phyloP scores from a whole-genome alignment of 345 rosid genomes.

The Cochlearia excelsa region DNA sequence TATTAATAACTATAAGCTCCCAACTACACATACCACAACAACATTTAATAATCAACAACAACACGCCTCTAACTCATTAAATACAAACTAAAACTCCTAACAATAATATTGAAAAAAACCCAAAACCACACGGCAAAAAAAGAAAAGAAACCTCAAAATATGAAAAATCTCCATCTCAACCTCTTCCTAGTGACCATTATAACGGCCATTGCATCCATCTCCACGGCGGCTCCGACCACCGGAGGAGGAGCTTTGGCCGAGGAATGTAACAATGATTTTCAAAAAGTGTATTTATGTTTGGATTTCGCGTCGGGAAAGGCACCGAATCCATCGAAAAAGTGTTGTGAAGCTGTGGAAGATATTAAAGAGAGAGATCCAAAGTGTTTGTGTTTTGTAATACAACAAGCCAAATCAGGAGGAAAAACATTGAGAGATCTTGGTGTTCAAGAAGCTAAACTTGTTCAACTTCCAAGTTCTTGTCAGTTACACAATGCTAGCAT shows the following conservation, averaged over 20 bases:
- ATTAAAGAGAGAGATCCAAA: conserved; percentile 59
- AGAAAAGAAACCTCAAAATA: conserved; percentile 12
- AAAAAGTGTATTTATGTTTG: conserved; percentile 62
- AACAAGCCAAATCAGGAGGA: conserved; percentile 54
- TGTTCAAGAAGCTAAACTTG: conserved; percentile 54
- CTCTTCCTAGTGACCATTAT: conserved; percentile 26
- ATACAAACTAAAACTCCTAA: conserved; percentile 18
- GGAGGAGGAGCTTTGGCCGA: conserved; percentile 15
- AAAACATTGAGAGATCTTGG: conserved; percentile 57
- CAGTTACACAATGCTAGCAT: conserved; percentile 62
- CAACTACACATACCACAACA: conserved; percentile 30
- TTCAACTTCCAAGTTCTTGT: conserved; percentile 84
- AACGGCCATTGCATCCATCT: conserved; percentile 9
- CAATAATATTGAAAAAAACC: too few relatives aligned
- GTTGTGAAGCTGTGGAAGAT: conserved; percentile 57
- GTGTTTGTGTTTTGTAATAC: conserved; percentile 75
- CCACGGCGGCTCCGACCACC: conserved; percentile 22
- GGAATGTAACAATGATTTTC: conserved; percentile 46
- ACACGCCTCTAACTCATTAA: conserved; percentile 22
- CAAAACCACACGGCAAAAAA: neutral
- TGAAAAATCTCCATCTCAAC: conserved; percentile 19
- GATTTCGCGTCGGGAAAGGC: conserved; percentile 61
- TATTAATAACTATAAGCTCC: conserved; percentile 21
- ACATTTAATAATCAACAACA: conserved; percentile 29
- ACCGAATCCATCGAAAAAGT: conserved; percentile 49